Evolutionary conservation across 2,329 filamentous ascomycete species (phyloP).

Genomic region (Aschersonia sp.): DNA sequence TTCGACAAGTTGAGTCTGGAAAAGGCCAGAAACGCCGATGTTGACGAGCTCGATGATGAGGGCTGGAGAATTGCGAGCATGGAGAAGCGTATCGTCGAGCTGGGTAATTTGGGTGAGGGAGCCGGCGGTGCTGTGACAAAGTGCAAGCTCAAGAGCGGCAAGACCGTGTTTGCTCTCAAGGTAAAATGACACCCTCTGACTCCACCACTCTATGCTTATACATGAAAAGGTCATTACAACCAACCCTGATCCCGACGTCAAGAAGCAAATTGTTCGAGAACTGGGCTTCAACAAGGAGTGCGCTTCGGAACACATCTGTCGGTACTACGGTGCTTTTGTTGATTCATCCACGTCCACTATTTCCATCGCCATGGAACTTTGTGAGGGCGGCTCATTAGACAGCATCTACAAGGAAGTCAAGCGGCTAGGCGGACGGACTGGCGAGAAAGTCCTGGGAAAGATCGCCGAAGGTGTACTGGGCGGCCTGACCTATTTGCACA

Average conservation of each 20-base stretch:
- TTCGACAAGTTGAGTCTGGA: conserved; percentile 73
- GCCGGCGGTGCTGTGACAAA: conserved; percentile 90
- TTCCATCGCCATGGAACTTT: conserved; percentile 98
- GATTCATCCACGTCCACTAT: conserved; percentile 94
- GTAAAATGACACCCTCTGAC: conserved; percentile 28
- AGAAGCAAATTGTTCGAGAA: conserved; percentile 95
- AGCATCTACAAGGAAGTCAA: conserved; percentile 97
- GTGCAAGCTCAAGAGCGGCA: conserved; percentile 77
- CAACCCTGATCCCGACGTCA: conserved; percentile 92
- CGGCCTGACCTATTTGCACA: conserved; percentile 87
- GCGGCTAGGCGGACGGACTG: conserved; percentile 82
- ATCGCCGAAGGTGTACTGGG: conserved; percentile 90
- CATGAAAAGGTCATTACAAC: conserved; percentile 79
- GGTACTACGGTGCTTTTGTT: conserved; percentile 94
- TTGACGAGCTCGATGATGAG: conserved; percentile 88
- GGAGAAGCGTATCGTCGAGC: conserved; percentile 74
- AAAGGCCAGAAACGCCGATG: conserved; percentile 70
- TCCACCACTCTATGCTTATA: conserved; percentile 4
- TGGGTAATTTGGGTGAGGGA: conserved; percentile 84
- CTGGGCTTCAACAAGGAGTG: conserved; percentile 97
- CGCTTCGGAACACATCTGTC: conserved; percentile 88
- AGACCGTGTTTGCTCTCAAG: conserved; percentile 93
- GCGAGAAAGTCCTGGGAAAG: conserved; percentile 94
- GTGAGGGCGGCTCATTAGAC: conserved; percentile 89
- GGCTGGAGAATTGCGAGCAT: conserved; percentile 88